A percentile compares a stretch with the other conserved stretches of the same genome.
These are phyloP conservation scores for Wickerhamiella allomyrinae DNA, from an alignment of 805 yeast genomes.

Conservation along the genomic window DNA sequence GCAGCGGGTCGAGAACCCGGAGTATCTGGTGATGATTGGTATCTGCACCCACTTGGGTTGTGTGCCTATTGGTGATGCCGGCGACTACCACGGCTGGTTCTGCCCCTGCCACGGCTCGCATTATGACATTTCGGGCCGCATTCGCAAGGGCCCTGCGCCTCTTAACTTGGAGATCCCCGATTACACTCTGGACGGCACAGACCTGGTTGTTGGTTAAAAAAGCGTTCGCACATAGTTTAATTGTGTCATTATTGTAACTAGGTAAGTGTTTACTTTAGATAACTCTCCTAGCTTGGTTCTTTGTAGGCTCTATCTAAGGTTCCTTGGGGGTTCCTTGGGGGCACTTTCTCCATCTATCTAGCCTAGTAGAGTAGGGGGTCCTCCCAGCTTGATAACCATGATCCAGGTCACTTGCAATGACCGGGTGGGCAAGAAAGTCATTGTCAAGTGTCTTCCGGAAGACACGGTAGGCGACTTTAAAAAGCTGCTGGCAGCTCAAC, in stretches of 20 bases:
- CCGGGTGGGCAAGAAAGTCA: constrained; percentile 72
- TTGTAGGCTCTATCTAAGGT: too few relatives aligned
- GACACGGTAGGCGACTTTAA: constrained; percentile 88
- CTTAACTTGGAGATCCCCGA: constrained; percentile 92
- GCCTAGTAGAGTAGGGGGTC: too few relatives aligned
- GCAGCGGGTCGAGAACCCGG: constrained; percentile 91
- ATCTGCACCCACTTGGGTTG: constrained; percentile 99
- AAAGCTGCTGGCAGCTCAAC: constrained; percentile 64
- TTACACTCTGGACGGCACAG: constrained; percentile 75
- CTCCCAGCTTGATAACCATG: too few relatives aligned
- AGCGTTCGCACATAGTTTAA: background rate
- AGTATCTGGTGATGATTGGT: constrained; percentile 98
- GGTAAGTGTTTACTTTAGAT: background rate
- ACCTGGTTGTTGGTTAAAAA: constrained; percentile 72
- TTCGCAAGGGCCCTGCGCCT: constrained; percentile 99
- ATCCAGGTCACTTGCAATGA: constrained; percentile 63
- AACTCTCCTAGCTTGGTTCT: background rate
- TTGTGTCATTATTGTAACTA: background rate
- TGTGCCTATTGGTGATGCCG: constrained; percentile 99
- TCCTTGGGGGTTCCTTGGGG: too few relatives aligned
- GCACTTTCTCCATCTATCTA: too few relatives aligned
- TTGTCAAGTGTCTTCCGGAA: constrained; percentile 69
- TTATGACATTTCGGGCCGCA: constrained; percentile 99
- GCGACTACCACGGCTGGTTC: constrained; percentile 99
- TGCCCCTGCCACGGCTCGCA: constrained; percentile 99